Conservation (phyloP, 73 alveolate species). For the Paraurostyla sp. region DNA sequence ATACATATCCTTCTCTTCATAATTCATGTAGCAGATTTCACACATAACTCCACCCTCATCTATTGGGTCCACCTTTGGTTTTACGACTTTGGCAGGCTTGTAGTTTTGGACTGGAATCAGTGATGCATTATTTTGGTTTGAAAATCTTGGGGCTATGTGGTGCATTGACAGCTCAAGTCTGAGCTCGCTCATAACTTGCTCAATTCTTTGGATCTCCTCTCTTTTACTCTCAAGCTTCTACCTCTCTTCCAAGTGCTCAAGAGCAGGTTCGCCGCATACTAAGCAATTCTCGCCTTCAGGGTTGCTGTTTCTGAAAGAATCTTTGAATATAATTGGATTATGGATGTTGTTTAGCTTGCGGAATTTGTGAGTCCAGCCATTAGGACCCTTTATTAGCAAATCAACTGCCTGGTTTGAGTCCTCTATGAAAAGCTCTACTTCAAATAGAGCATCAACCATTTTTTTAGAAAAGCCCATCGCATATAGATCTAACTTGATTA, state of each 20-base stretch:
- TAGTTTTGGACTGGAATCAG: too few relatives aligned
- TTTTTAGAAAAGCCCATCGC: background rate
- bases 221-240: too few relatives aligned
- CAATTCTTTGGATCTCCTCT: too few relatives aligned
- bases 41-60: conserved; percentile 42
- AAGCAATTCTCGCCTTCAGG: background rate
- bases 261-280: background rate
- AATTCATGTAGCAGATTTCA: conserved; percentile 51
- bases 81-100: background rate
- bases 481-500: background rate
- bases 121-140: too few relatives aligned
- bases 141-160: too few relatives aligned
- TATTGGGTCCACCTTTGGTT: conserved; percentile 17
- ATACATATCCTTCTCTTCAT: conserved; percentile 17
- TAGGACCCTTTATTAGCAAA: conserved; percentile 36
- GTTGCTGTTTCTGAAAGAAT: too few relatives aligned
- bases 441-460: background rate
- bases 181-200: too few relatives aligned
- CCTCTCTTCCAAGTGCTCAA: conserved; percentile 18
- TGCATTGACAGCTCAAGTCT: too few relatives aligned
- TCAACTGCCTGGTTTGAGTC: conserved; percentile 23
- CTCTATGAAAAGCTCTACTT: background rate
- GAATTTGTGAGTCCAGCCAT: conserved; percentile 22
- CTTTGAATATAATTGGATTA: background rate
- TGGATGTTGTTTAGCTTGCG: background rate